These are phyloP conservation scores for Theileria annulata DNA, from an alignment of 169 alveolate genomes.

Conservation along the genomic window DNA sequence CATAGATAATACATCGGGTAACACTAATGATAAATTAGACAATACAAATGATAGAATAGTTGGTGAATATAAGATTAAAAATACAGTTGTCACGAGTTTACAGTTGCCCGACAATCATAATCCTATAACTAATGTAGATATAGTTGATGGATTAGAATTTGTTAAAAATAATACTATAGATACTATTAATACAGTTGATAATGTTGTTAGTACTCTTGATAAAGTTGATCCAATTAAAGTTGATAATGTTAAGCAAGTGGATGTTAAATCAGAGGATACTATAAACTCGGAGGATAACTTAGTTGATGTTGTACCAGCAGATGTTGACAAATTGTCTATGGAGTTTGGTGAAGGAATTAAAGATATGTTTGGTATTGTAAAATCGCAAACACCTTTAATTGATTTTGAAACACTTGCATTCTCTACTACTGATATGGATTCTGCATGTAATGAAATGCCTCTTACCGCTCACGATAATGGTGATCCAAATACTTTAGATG, in stretches of 20 bases:
- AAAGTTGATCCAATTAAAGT: too few relatives aligned
- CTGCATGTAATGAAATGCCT: slow-evolving; percentile 11
- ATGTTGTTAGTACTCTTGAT: too few relatives aligned
- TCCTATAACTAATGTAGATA: not conserved
- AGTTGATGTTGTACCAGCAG: too few relatives aligned
- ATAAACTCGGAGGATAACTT: too few relatives aligned
- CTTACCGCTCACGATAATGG: too few relatives aligned
- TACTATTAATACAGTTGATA: not conserved
- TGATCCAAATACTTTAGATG: too few relatives aligned
- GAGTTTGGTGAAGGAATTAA: not conserved
- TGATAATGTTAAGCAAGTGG: too few relatives aligned
- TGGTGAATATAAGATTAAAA: too few relatives aligned
- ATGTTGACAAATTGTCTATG: not conserved
- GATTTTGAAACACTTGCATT: slow-evolving; percentile 10
- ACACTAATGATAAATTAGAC: not conserved
- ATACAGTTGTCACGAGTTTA: not conserved
- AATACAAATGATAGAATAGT: not conserved
- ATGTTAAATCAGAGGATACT: too few relatives aligned
- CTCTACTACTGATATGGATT: slow-evolving; percentile 15
- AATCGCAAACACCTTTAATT: slow-evolving; percentile 23
- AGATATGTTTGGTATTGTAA: not conserved
- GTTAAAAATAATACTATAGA: not conserved
- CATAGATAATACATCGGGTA: too few relatives aligned
- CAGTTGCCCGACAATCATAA: not conserved
- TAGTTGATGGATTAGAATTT: too few relatives aligned